phyloP scores from a whole-genome alignment of 495 filamentous ascomycete genomes.

The Usnea hakonensis region DNA sequence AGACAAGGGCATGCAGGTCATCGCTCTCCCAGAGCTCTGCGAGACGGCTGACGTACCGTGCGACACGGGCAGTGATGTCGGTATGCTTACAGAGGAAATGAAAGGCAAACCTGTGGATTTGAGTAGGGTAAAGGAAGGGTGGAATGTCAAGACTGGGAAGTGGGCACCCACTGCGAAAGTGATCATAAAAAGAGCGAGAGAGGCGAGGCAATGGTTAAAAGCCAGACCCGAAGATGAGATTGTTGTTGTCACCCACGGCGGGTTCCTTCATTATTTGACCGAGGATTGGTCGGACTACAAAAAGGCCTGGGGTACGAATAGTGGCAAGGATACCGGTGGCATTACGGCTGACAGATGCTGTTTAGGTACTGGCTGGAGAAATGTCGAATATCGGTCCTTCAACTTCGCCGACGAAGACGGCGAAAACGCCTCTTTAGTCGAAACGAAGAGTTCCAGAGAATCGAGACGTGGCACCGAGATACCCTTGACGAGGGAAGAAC shows the following conservation, averaged over 20 bases:
- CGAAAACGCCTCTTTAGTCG: constrained; percentile 54
- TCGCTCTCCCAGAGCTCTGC: constrained; percentile 72
- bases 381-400: constrained; percentile 76
- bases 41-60: constrained; percentile 71
- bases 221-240: constrained; percentile 50
- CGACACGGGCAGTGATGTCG: constrained; percentile 60
- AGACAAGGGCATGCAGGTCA: constrained; percentile 44
- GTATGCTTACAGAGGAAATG: constrained; percentile 40
- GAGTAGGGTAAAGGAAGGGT: constrained; percentile 49
- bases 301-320: constrained; percentile 15
- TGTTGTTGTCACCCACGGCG: constrained; percentile 67
- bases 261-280: constrained; percentile 69
- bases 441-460: constrained; percentile 52
- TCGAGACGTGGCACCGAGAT: constrained; percentile 49
- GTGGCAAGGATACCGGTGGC: not conserved
- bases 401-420: constrained; percentile 49
- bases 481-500: constrained; percentile 38
- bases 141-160: constrained; percentile 60
- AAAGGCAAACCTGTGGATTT: constrained; percentile 55
- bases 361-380: constrained; percentile 74
- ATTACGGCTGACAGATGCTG: constrained; percentile 3
- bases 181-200: constrained; percentile 54
- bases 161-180: constrained; percentile 53
- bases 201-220: constrained; percentile 61
- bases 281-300: constrained; percentile 64